Percentiles rank a stretch among this genome's conserved stretches.
Evolutionary conservation across 2,329 filamentous ascomycete species (phyloP).

Genomic region (Anthostomella pinea): DNA sequence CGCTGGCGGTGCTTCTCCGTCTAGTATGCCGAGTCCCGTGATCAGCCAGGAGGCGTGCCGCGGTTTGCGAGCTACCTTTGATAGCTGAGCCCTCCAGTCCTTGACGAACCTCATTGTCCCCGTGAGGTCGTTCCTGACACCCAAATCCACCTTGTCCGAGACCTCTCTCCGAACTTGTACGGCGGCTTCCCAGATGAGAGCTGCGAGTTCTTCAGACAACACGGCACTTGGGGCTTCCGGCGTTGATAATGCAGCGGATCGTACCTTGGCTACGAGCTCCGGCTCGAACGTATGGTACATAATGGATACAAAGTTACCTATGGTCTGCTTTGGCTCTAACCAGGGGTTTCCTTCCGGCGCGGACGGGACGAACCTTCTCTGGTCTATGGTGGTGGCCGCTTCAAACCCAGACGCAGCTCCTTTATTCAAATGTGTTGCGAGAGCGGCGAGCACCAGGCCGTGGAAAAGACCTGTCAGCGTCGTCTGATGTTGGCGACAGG

Average conservation of each 20-base stretch:
- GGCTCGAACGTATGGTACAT: slow-evolving; percentile 16
- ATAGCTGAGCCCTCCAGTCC: slow-evolving; percentile 12
- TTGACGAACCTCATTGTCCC: slow-evolving; percentile 29
- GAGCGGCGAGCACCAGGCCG: slow-evolving; percentile 9
- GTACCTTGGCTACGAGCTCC: slow-evolving; percentile 14
- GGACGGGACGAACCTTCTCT: slow-evolving; percentile 17
- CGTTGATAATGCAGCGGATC: not conserved
- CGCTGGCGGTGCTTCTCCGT: too few species aligned
- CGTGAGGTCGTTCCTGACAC: slow-evolving; percentile 32
- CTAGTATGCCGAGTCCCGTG: slow-evolving; percentile 16
- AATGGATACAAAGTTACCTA: slow-evolving; percentile 21
- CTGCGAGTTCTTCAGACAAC: slow-evolving; percentile 5
- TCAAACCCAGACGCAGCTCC: slow-evolving; percentile 13
- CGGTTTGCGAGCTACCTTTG: slow-evolving; percentile 10
- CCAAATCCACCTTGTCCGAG: slow-evolving; percentile 21
- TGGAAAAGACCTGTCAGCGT: slow-evolving; percentile 22
- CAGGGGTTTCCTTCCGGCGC: not conserved
- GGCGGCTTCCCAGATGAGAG: slow-evolving; percentile 19
- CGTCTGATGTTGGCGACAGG: slow-evolving; percentile 16
- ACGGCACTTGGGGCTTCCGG: not conserved
- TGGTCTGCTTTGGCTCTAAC: slow-evolving; percentile 11
- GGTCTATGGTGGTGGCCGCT: slow-evolving; percentile 13
- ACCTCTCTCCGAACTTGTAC: slow-evolving; percentile 28
- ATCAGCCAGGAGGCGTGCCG: slow-evolving; percentile 10
- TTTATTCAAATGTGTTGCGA: slow-evolving; percentile 9